phyloP scores from a whole-genome alignment of 257 asterid genomes.

The Solanum habrochaites region DNA sequence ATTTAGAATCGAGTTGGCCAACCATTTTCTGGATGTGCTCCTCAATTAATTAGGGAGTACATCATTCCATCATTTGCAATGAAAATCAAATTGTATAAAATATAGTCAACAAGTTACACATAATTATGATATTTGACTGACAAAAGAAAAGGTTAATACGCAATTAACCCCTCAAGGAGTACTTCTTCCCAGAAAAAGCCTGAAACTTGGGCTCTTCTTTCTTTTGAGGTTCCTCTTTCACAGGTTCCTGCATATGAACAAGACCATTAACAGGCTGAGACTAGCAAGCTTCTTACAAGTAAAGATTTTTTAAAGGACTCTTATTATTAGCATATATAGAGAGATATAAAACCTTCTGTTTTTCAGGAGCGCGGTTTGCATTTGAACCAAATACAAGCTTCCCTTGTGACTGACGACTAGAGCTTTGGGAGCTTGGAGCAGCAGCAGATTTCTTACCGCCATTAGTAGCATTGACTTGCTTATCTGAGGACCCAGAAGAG shows the following conservation, averaged over 20 bases:
- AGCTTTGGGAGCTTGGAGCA: conserved; percentile 49
- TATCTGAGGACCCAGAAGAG: conserved; percentile 38
- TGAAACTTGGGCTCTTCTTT: conserved; percentile 67
- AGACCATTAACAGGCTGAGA: not conserved
- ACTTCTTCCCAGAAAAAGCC: conserved; percentile 63
- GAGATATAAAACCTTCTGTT: conserved; percentile 37
- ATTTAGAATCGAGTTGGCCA: not conserved
- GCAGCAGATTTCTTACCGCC: conserved; percentile 33
- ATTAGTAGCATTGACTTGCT: conserved; percentile 23
- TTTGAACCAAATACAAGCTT: conserved; percentile 92
- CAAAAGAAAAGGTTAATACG: not conserved
- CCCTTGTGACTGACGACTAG: conserved; percentile 72
- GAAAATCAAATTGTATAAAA: not conserved
- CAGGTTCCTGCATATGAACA: conserved; percentile 16
- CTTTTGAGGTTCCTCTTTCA: conserved; percentile 67
- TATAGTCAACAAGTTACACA: not conserved
- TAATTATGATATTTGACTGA: not conserved
- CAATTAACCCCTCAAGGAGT: conserved; percentile 55
- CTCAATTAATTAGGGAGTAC: not conserved
- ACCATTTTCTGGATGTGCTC: not conserved
- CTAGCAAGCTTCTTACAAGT: not conserved
- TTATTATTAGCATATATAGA: not conserved
- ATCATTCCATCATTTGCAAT: not conserved
- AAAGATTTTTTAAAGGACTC: no score
- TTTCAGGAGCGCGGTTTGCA: conserved; percentile 31